These are phyloP conservation scores for Erysiphe pulchra DNA, from an alignment of 2,329 filamentous ascomycete genomes.

Conservation along the genomic window DNA sequence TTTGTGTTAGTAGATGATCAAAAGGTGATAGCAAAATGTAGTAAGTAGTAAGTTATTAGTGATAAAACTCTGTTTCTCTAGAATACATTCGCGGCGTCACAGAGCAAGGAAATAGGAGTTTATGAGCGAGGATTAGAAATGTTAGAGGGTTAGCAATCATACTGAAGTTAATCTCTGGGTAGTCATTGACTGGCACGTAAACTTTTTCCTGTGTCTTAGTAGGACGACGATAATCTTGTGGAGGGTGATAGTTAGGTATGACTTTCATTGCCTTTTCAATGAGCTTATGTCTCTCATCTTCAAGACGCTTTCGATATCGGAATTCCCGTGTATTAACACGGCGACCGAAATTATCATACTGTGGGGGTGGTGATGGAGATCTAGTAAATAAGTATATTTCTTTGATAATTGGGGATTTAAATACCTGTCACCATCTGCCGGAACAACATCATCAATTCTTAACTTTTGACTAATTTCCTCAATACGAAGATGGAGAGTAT, in stretches of 20 bases:
- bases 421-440: conserved; percentile 83
- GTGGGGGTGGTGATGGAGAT: conserved; percentile 81
- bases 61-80: conserved; percentile 11
- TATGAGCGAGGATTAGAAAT: conserved; percentile 29
- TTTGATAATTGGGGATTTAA: conserved; percentile 13
- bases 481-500: conserved; percentile 85
- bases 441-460: conserved; percentile 95
- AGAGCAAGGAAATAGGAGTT: conserved; percentile 16
- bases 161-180: conserved; percentile 99
- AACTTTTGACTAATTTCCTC: conserved; percentile 99
- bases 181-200: conserved; percentile 99
- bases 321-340: conserved; percentile 99
- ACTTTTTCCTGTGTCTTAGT: conserved; percentile 99
- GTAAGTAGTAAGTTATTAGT: conserved; percentile 15
- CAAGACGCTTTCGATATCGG: conserved; percentile 89
- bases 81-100: conserved; percentile 14
- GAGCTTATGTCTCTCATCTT: conserved; percentile 96
- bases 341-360: conserved; percentile 97
- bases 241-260: conserved; percentile 97
- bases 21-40: conserved; percentile 14
- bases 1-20: conserved; percentile 60
- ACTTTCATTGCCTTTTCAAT: conserved; percentile 99
- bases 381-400: conserved; percentile 21
- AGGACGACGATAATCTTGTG: conserved; percentile 90
- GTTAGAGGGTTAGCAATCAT: conserved; percentile 99